Percentiles rank a stretch among this genome's conserved stretches.
Evolutionary conservation across 1,284 basidiomycete species (phyloP).

Genomic region (Cryptococcus sp.): DNA sequence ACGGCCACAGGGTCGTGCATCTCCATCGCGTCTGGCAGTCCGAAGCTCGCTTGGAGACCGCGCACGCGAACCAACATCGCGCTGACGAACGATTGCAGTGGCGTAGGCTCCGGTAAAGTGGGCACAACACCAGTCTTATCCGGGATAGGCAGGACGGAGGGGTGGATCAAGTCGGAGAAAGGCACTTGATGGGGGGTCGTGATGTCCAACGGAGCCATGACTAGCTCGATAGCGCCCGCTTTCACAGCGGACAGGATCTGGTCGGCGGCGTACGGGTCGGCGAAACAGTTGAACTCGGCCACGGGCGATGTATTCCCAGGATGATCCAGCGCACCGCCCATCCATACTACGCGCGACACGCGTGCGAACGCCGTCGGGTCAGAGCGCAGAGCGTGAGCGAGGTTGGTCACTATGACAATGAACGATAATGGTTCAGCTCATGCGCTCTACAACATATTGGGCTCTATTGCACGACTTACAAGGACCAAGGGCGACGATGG

Average conservation of each 20-base stretch:
- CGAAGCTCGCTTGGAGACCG: constrained; percentile 64
- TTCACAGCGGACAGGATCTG: constrained; percentile 52
- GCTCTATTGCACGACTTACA: constrained; percentile 40
- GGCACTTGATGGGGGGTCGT: constrained; percentile 76
- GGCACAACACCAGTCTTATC: constrained; percentile 57
- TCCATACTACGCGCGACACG: constrained; percentile 72
- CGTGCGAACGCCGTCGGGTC: constrained; percentile 63
- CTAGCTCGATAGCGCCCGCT: constrained; percentile 56
- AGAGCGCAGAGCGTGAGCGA: constrained; percentile 68
- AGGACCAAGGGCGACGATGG: constrained; percentile 84
- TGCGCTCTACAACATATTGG: neutral
- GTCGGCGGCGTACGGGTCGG: constrained; percentile 83
- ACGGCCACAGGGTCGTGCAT: constrained; percentile 58
- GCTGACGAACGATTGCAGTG: constrained; percentile 71
- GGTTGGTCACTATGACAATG: constrained; percentile 66
- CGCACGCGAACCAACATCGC: constrained; percentile 74
- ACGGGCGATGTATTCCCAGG: constrained; percentile 84
- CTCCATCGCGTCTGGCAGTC: constrained; percentile 79
- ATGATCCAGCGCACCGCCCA: constrained; percentile 96
- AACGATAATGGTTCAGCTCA: neutral
- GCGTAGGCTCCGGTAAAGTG: constrained; percentile 24
- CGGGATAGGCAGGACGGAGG: constrained; percentile 54
- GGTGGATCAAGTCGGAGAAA: constrained; percentile 63
- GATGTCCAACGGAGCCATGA: constrained; percentile 76
- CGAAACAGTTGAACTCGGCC: constrained; percentile 92